These are phyloP conservation scores for Clonostachys sp. DNA, from an alignment of 2,329 filamentous ascomycete species.

Conservation along the genomic window DNA sequence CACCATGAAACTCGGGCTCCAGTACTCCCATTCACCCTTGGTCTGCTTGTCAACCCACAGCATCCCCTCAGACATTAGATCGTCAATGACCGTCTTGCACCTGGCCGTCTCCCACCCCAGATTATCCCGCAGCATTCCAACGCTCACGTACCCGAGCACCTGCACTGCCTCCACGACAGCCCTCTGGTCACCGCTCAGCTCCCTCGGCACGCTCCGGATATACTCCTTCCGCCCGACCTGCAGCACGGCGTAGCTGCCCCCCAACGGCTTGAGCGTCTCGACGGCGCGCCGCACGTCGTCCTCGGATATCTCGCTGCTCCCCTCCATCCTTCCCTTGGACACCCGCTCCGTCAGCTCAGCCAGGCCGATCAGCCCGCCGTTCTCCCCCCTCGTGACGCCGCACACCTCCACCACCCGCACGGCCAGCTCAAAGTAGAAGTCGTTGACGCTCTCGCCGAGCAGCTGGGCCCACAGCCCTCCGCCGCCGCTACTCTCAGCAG, in stretches of 20 bases:
- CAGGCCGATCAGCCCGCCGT: conserved; percentile 86
- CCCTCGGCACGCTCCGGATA: conserved; percentile 89
- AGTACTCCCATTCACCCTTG: conserved; percentile 81
- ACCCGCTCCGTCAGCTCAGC: conserved; percentile 75
- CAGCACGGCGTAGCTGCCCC: conserved; percentile 81
- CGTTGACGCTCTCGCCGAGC: conserved; percentile 85
- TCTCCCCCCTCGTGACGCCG: conserved; percentile 78
- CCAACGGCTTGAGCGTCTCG: conserved; percentile 79
- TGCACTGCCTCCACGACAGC: conserved; percentile 89
- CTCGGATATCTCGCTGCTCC: conserved; percentile 76
- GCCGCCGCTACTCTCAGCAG: conserved; percentile 28
- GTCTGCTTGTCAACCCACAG: conserved; percentile 90
- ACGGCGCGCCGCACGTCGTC: conserved; percentile 92
- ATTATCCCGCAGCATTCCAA: conserved; percentile 85
- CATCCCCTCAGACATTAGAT: conserved; percentile 82
- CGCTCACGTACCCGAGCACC: conserved; percentile 82
- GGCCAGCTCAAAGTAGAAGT: conserved; percentile 97
- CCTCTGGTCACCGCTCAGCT: conserved; percentile 91
- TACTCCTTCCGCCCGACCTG: conserved; percentile 80
- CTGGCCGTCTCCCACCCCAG: conserved; percentile 79
- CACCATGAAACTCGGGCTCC: conserved; percentile 75
- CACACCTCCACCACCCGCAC: conserved; percentile 96
- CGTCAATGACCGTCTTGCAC: conserved; percentile 85
- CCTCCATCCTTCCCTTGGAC: conserved; percentile 67
- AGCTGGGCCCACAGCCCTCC: conserved; percentile 87